Percentiles rank a stretch among this genome's conserved stretches.
Conservation (phyloP, 345 rosid species). For the Populus euphratica region DNA sequence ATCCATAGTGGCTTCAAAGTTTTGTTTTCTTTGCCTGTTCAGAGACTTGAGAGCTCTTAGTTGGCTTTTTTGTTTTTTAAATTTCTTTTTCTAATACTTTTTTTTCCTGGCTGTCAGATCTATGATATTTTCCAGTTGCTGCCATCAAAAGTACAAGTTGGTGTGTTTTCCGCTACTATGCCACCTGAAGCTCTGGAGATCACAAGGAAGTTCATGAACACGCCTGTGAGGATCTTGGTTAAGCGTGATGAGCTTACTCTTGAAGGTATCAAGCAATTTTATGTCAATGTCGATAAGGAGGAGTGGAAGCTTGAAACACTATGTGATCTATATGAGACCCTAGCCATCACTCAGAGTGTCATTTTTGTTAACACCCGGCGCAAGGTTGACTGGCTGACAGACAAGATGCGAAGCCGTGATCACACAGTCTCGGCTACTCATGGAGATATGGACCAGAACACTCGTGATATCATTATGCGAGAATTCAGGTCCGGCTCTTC, state of each 20-base stretch:
- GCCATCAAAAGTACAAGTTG: constrained; percentile 28
- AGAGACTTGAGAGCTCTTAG: neutral
- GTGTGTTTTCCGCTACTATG: constrained; percentile 33
- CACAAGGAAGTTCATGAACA: constrained; percentile 34
- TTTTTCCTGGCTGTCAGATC: constrained; percentile 13
- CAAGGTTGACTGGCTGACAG: constrained; percentile 34
- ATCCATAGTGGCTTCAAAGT: neutral
- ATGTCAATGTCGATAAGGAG: constrained; percentile 29
- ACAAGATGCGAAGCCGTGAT: constrained; percentile 33
- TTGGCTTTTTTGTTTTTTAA: neutral
- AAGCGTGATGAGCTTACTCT: constrained; percentile 35
- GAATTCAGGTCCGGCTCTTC: constrained; percentile 53
- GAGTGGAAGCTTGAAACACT: constrained; percentile 31
- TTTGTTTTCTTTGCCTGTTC: neutral
- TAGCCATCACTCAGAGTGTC: constrained; percentile 32
- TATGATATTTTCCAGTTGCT: constrained; percentile 33
- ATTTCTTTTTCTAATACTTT: neutral
- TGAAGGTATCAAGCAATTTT: constrained; percentile 31
- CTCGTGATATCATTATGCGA: constrained; percentile 50
- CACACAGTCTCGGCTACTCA: constrained; percentile 32
- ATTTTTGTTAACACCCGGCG: constrained; percentile 34
- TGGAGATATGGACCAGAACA: constrained; percentile 49
- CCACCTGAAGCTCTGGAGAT: constrained; percentile 35
- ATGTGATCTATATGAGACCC: constrained; percentile 30
- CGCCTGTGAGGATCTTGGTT: constrained; percentile 33